Percentiles rank a stretch among this genome's conserved stretches.
Conservation (phyloP, 768 basidiomycete species). For the Mycena galopus region DNA sequence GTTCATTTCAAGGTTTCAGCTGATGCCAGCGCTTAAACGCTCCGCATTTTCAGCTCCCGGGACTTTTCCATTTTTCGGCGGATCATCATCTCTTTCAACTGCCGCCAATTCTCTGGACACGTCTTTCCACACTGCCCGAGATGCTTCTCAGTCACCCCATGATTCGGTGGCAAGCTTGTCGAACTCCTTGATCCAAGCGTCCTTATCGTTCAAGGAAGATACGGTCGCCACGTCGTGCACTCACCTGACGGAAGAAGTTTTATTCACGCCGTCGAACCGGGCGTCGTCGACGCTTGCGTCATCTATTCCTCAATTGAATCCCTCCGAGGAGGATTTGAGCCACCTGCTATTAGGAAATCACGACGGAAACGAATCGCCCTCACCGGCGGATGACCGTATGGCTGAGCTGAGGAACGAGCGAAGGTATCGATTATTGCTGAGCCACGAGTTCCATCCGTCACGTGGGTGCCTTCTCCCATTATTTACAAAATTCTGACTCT, state of each 20-base stretch:
- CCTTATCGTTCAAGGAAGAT: slow-evolving; percentile 48
- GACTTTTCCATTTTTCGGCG: slow-evolving; percentile 24
- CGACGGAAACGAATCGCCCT: slow-evolving; percentile 55
- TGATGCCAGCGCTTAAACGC: slow-evolving; percentile 6
- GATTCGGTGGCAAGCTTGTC: slow-evolving; percentile 28
- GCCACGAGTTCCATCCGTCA: slow-evolving; percentile 78
- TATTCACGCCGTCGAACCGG: slow-evolving; percentile 54
- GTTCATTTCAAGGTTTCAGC: slow-evolving; percentile 11
- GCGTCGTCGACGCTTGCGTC: slow-evolving; percentile 47
- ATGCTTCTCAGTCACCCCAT: slow-evolving; percentile 32
- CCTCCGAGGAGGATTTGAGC: slow-evolving; percentile 42
- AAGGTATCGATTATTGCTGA: slow-evolving; percentile 74
- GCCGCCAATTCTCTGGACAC: slow-evolving; percentile 27
- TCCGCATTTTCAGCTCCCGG: slow-evolving; percentile 19
- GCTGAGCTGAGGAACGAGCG: slow-evolving; percentile 69
- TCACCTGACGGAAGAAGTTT: slow-evolving; percentile 54
- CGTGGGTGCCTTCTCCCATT: slow-evolving; percentile 56
- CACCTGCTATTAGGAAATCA: slow-evolving; percentile 35
- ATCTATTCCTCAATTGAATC: slow-evolving; percentile 35
- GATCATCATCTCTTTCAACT: slow-evolving; percentile 23
- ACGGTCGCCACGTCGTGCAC: slow-evolving; percentile 48
- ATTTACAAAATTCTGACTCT: slow-evolving; percentile 11
- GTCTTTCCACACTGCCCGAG: slow-evolving; percentile 43
- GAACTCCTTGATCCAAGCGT: slow-evolving; percentile 31
- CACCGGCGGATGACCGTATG: slow-evolving; percentile 52